Evolutionary conservation across 805 yeast species (phyloP).

Genomic region (Saturnispora kantuleensis): DNA sequence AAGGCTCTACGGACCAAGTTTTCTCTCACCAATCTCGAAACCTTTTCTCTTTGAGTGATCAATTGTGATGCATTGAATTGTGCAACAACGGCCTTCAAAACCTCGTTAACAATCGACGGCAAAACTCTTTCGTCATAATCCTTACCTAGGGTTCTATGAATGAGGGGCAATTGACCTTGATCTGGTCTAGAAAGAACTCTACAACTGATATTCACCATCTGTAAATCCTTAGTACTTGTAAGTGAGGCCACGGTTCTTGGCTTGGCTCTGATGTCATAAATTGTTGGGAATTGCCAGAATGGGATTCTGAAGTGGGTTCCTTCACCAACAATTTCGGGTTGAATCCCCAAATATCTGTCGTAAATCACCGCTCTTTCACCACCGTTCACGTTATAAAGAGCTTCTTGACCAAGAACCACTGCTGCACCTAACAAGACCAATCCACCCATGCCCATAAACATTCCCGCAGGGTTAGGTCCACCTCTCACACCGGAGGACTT

Average conservation of each 20-base stretch:
- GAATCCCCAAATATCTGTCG: slow-evolving; percentile 79
- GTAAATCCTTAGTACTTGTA: slow-evolving; percentile 96
- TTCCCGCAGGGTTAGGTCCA: slow-evolving; percentile 36
- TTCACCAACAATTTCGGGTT: slow-evolving; percentile 72
- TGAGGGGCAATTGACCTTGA: slow-evolving; percentile 63
- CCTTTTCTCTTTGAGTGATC: slow-evolving; percentile 98
- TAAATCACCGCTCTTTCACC: slow-evolving; percentile 96
- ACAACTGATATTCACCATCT: slow-evolving; percentile 99
- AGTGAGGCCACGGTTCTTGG: slow-evolving; percentile 93
- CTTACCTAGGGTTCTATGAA: slow-evolving; percentile 84
- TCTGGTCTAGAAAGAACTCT: slow-evolving; percentile 91
- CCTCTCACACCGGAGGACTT: slow-evolving; percentile 19
- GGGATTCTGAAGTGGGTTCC: slow-evolving; percentile 95
- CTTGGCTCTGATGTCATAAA: slow-evolving; percentile 92
- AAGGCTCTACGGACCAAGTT: slow-evolving; percentile 84
- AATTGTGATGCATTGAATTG: slow-evolving; percentile 97
- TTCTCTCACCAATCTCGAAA: slow-evolving; percentile 83
- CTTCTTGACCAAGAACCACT: slow-evolving; percentile 40
- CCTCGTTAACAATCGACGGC: slow-evolving; percentile 96
- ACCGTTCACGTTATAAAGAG: slow-evolving; percentile 88
- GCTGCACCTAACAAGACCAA: slow-evolving; percentile 49
- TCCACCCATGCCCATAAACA: slow-evolving; percentile 58
- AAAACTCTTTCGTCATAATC: slow-evolving; percentile 96
- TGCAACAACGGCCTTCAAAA: slow-evolving; percentile 91
- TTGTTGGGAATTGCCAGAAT: slow-evolving; percentile 87